Evolutionary conservation across 1,139 yeast species (phyloP), one percentile per base, ranked within the genome.

Genomic region (Kodamaea arcana): DNA sequence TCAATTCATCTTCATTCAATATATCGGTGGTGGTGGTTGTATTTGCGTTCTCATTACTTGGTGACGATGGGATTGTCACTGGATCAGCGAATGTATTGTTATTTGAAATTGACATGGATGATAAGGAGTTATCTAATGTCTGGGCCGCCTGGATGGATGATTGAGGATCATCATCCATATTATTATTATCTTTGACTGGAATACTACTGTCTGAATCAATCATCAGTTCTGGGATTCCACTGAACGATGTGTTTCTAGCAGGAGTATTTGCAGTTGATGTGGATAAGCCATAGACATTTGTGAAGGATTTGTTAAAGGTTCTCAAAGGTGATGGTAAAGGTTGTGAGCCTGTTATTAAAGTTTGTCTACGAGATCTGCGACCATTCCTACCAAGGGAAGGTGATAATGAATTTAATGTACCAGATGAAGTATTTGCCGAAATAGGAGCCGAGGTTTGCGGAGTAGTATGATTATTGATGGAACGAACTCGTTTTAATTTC

Each of bases 281-380:
- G 6, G 72, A 57, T 26, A 65, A 54, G 9, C 69, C 71, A 38
- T 59, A 63, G 14, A 62, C 62, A 37, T 58, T 65, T 22, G 69
- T 57, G 33, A 52, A 52, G 11, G 56, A 48, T 34, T 51, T 52
- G 43, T 52, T 54, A 39, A 53, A 53, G 1, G 57, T 46, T 20
- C 59, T 44, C 24, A 84, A 65, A 2, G 94, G 92, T 0, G 90
- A 80, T 1, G 94, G 94, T 34, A 86, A 62, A 11, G 95, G 95
- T 52, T 83, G 92, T 0, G 92, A 82, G 1, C 92, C 96, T 0
- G 94, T 85, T 32, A 90, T 82, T 27, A 87, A 61, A 0, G 95
- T 80, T 43, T 79, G 80, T 31, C 94, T 65, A 50, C 95, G 72
- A 17, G 86, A 67, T 38, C 83, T 65, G 41, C 86, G 62, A 3